Evolutionary conservation across 2,329 filamentous ascomycete genomes (phyloP).

Genomic region (Hirsutella rhossiliensis): DNA sequence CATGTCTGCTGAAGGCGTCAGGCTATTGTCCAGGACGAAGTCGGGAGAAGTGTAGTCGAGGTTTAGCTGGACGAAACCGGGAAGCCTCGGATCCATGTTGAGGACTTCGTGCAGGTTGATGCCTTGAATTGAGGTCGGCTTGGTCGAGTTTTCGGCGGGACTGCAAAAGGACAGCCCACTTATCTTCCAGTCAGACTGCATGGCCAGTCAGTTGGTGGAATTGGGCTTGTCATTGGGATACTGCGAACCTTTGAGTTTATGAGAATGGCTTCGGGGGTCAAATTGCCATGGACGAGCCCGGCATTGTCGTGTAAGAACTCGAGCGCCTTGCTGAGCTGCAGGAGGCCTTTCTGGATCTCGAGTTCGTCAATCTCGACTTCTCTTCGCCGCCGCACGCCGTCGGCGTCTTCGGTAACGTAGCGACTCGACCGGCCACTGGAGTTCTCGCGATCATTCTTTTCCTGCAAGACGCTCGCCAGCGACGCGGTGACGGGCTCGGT

Average conservation of each 20-base stretch:
- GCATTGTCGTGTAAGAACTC: constrained; percentile 95
- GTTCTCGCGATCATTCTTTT: constrained; percentile 81
- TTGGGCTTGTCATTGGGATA: neutral
- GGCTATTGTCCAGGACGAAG: constrained; percentile 82
- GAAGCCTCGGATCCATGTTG: constrained; percentile 75
- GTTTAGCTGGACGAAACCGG: constrained; percentile 72
- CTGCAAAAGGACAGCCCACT: constrained; percentile 87
- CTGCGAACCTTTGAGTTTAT: constrained; percentile 73
- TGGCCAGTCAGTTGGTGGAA: constrained; percentile 14
- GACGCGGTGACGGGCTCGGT: constrained; percentile 86
- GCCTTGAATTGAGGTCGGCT: constrained; percentile 63
- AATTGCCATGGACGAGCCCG: constrained; percentile 82
- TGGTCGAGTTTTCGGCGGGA: constrained; percentile 62
- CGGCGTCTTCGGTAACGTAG: constrained; percentile 68
- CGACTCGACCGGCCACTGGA: constrained; percentile 60
- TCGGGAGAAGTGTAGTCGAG: constrained; percentile 92
- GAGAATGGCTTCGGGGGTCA: constrained; percentile 87
- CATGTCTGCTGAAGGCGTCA: constrained; percentile 77
- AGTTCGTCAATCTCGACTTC: constrained; percentile 93
- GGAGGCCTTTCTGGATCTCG: constrained; percentile 90
- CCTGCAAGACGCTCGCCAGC: constrained; percentile 66
- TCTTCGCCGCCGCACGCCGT: constrained; percentile 58
- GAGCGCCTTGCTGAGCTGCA: constrained; percentile 86
- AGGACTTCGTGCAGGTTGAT: constrained; percentile 75
- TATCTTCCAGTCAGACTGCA: constrained; percentile 91